These are phyloP conservation scores for Trametes cingulata DNA, from an alignment of 768 basidiomycete species.

Conservation along the genomic window DNA sequence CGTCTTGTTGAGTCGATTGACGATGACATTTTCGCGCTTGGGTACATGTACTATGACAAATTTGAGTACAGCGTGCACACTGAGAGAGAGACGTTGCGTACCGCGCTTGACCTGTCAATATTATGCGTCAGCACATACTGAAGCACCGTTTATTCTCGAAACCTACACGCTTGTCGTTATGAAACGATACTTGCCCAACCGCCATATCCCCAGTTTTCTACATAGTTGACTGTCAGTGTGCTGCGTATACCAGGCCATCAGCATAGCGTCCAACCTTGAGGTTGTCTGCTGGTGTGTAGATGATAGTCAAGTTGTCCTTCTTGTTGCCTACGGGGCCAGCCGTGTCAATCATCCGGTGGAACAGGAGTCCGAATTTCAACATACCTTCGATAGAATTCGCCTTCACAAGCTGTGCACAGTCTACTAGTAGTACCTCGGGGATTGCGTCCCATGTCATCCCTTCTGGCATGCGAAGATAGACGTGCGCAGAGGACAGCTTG, in stretches of 20 bases:
- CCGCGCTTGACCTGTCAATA: slow-evolving; percentile 75
- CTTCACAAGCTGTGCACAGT: slow-evolving; percentile 95
- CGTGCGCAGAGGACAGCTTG: slow-evolving; percentile 95
- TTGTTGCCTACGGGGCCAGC: slow-evolving; percentile 75
- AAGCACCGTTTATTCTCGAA: not conserved
- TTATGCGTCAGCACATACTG: not conserved
- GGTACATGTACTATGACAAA: slow-evolving; percentile 64
- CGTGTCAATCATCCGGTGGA: not conserved
- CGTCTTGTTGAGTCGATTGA: slow-evolving; percentile 94
- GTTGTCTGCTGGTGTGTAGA: slow-evolving; percentile 92
- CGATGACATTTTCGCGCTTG: slow-evolving; percentile 83
- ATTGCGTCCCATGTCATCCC: slow-evolving; percentile 88
- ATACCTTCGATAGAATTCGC: slow-evolving; percentile 96
- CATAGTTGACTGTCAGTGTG: too few relatives aligned
- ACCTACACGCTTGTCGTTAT: slow-evolving; percentile 79
- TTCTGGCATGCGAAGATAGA: slow-evolving; percentile 88
- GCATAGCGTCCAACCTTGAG: slow-evolving; percentile 86
- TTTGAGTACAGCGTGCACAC: not conserved
- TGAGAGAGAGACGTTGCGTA: slow-evolving; percentile 29
- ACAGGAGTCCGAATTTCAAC: not conserved
- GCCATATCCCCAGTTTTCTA: slow-evolving; percentile 99
- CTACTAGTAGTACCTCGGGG: slow-evolving; percentile 72
- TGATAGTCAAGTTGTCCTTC: slow-evolving; percentile 89
- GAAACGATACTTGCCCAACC: slow-evolving; percentile 93
- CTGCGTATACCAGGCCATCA: too few relatives aligned